phyloP scores from a whole-genome alignment of 1,284 basidiomycete genomes.

The Phlebopus sp. region DNA sequence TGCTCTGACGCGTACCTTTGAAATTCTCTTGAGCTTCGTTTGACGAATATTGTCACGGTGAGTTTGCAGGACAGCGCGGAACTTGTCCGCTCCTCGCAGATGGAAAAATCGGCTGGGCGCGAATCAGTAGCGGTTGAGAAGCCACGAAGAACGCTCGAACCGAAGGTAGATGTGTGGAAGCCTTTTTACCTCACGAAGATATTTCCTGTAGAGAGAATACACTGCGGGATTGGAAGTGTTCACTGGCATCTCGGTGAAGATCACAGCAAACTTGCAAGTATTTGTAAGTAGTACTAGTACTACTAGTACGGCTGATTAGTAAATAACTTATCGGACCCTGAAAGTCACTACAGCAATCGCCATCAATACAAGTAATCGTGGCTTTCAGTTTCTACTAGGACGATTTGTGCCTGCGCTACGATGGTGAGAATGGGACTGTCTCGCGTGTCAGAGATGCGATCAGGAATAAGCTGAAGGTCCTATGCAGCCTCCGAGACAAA shows the following conservation, averaged over 20 bases:
- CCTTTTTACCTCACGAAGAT: conserved; percentile 30
- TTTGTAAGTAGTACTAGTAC: too few relatives aligned
- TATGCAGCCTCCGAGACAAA: conserved; percentile 29
- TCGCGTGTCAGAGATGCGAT: too few relatives aligned
- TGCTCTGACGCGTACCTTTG: conserved; percentile 39
- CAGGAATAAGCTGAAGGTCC: too few relatives aligned
- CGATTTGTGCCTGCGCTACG: too few relatives aligned
- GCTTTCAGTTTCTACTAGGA: too few relatives aligned
- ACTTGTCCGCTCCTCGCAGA: conserved; percentile 58
- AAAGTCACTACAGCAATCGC: not conserved
- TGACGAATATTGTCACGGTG: conserved; percentile 29
- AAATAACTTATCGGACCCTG: too few relatives aligned
- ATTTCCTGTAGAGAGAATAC: conserved; percentile 25
- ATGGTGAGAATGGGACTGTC: too few relatives aligned
- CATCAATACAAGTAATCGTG: not conserved
- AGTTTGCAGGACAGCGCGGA: conserved; percentile 40
- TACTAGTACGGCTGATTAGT: too few relatives aligned
- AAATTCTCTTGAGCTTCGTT: conserved; percentile 48
- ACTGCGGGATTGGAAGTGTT: conserved; percentile 9
- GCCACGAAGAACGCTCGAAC: conserved; percentile 7
- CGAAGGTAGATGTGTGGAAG: conserved; percentile 31
- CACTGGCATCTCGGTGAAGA: conserved; percentile 1
- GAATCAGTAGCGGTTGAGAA: conserved; percentile 7
- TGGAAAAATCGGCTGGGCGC: conserved; percentile 59
- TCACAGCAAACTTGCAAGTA: too few relatives aligned